phyloP scores from a whole-genome alignment of 805 yeast genomes.

The Ogataea trehaloabstinens region DNA sequence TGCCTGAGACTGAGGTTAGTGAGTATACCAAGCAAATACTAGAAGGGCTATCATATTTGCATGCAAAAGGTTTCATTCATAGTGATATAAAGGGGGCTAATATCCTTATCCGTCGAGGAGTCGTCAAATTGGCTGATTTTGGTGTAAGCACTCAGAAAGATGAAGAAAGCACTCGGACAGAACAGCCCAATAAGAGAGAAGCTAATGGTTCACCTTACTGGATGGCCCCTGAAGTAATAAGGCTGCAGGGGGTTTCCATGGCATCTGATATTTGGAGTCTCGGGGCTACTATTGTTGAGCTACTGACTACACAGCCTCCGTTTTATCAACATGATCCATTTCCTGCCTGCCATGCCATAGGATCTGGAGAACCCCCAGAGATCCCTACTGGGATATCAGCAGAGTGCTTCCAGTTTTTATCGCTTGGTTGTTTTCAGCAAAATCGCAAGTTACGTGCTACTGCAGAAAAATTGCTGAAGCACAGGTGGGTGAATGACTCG shows the following conservation, averaged over 20 bases:
- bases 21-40: constrained; percentile 53
- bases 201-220: constrained; percentile 91
- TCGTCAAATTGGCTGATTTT: constrained; percentile 72
- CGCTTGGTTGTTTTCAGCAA: constrained; percentile 67
- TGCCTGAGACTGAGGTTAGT: constrained; percentile 54
- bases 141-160: constrained; percentile 69
- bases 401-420: constrained; percentile 46
- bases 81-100: constrained; percentile 79
- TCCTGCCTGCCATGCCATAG: constrained; percentile 83
- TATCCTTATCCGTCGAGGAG: constrained; percentile 52
- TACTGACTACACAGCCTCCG: constrained; percentile 85
- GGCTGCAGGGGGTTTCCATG: constrained; percentile 79
- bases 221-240: constrained; percentile 98
- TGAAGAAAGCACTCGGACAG: constrained; percentile 57
- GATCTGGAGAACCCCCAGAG: constrained; percentile 68
- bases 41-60: constrained; percentile 61
- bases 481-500: constrained; percentile 52
- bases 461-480: constrained; percentile 55
- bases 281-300: constrained; percentile 92
- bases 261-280: constrained; percentile 92
- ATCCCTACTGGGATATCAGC: constrained; percentile 44
- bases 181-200: constrained; percentile 37
- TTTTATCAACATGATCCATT: constrained; percentile 72
- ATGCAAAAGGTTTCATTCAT: constrained; percentile 72
- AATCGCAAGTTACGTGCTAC: constrained; percentile 58